Evolutionary conservation across 805 yeast genomes (phyloP), one percentile per base, ranked within the genome.

Genomic region (Lipomyces japonicus): DNA sequence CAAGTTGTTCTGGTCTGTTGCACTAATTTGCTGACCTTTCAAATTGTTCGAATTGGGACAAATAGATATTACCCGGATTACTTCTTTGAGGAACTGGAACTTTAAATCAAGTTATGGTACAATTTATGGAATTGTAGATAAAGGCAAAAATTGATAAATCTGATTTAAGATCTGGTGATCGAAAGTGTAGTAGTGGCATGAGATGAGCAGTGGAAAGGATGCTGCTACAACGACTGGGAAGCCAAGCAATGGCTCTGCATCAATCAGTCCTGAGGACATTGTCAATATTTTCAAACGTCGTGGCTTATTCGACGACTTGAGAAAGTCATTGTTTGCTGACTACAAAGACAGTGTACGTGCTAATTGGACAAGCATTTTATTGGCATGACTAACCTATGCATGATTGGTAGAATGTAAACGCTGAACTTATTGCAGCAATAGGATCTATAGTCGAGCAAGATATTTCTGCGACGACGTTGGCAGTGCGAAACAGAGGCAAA

Each of bases 251-350:
- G 23, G 41, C 16, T 32, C 44, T 10, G 44, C 16, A 10, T 21
- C 35, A 16, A 49, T 5, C 84, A 86, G 42, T 61, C 57, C 60
- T 77, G 76, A 44, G 49, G 56, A 44, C 35, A 44, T 54, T 24
- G 30, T 50, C 19, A 34, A 48, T 2, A 40, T 44, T 10, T 60
- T 60, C 48, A 61, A 60, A 34, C 44, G 57, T 19, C 48, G 52
- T 21, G 63, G 63, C 1, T 34, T 51, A 2, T 60, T 60, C 39
- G 63, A 60, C 39, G 36, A 38, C n/a, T 39, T 50, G 2, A 50
- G 63, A 19, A 54, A 60, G 36, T 46, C 43, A 21, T 35, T 47
- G 18, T 44, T 59, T 19, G 44, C 42, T 19, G 57, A 54, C 22
- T 57, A 60, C 48, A 48, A 50, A 10, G 44, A 30, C 22, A 55